Conservation (phyloP, 2,329 filamentous ascomycete genomes). For the Diaporthe ilicicola region DNA sequence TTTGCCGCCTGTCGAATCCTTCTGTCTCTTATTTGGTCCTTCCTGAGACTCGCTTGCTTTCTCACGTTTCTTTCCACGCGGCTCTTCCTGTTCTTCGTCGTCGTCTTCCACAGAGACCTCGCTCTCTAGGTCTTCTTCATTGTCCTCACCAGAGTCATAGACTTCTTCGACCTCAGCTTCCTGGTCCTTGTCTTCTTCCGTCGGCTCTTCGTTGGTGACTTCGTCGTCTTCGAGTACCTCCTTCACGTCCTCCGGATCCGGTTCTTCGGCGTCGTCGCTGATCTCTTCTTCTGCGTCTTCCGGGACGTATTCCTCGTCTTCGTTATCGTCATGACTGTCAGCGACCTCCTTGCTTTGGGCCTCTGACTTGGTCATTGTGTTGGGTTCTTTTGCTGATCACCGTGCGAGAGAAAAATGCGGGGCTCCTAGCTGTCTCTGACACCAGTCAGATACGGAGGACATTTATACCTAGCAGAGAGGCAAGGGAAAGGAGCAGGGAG, state of each 20-base stretch:
- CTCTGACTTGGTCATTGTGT: not conserved
- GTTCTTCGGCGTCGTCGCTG: not conserved
- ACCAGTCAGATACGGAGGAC: rapidly evolving
- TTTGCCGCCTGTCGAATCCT: not conserved
- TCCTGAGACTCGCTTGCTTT: not conserved
- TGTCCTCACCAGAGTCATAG: not conserved
- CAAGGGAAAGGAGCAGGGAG: not conserved
- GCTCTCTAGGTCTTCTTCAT: not conserved
- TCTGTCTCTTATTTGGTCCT: conserved; percentile 8
- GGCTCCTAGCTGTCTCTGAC: no score
- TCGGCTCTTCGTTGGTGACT: not conserved
- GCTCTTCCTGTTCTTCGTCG: not conserved
- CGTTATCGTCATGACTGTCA: not conserved
- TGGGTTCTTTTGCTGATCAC: not conserved
- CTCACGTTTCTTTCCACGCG: not conserved
- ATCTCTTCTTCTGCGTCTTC: not conserved
- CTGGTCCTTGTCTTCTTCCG: not conserved
- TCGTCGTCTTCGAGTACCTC: conserved; percentile 2
- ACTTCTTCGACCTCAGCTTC: not conserved
- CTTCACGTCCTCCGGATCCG: not conserved
- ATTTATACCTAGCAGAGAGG: no score
- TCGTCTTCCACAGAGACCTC: not conserved
- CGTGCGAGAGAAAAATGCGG: not conserved
- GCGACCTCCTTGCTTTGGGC: not conserved
- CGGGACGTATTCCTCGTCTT: not conserved